Conservation (phyloP, 305 asterid species). For the Euphrasia arctica region DNA sequence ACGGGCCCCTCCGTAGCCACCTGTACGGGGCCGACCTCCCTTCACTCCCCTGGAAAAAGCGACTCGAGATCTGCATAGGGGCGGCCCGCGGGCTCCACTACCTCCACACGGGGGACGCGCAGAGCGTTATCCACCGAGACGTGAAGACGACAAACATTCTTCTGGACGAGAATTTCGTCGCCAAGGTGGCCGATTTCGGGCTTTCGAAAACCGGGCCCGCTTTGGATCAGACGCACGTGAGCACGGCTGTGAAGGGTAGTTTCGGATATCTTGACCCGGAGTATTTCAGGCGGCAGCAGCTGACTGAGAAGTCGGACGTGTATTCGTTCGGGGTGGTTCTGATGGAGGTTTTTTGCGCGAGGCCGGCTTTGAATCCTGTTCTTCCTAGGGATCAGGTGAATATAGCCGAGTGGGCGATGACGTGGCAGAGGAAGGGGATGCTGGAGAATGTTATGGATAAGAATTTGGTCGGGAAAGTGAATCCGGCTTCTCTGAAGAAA, state of each 20-base stretch:
- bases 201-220: constrained; percentile 95
- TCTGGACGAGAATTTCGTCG: constrained; percentile 84
- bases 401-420: constrained; percentile 99
- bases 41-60: constrained; percentile 84
- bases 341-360: constrained; percentile 95
- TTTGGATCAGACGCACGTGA: constrained; percentile 95
- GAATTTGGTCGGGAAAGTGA: constrained; percentile 80
- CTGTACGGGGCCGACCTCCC: constrained; percentile 93
- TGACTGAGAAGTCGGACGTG: constrained; percentile 96
- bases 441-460: constrained; percentile 84
- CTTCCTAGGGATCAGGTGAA: constrained; percentile 97
- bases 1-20: constrained; percentile 98
- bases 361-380: constrained; percentile 97
- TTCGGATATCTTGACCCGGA: constrained; percentile 99
- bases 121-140: constrained; percentile 91
- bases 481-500: constrained; percentile 81
- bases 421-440: constrained; percentile 98
- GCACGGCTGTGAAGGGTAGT: constrained; percentile 98
- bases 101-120: constrained; percentile 97
- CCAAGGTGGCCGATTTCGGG: constrained; percentile 98
- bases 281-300: constrained; percentile 95
- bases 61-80: constrained; percentile 96
- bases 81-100: constrained; percentile 97
- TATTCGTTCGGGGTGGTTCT: constrained; percentile 96
- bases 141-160: constrained; percentile 97